Base-by-base conservation (phyloP, 2,329 filamentous ascomycete genomes). In the Zymoseptoria ardabiliae region DNA sequence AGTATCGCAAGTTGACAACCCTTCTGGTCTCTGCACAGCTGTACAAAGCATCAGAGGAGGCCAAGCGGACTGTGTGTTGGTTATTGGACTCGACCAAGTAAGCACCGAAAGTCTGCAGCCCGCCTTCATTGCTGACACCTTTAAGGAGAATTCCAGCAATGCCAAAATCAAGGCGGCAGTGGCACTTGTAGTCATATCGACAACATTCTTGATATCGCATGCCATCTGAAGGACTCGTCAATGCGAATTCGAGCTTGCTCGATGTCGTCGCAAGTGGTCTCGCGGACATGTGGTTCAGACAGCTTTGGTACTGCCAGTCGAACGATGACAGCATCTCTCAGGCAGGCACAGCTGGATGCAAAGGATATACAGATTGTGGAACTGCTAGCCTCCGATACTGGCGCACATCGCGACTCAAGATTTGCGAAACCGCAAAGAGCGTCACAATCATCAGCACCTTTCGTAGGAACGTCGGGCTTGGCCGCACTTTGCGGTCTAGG, bases 211-310 rank as follows among this genome's bases (percentile, higher is more conserved):
- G 25, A 66, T 57, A 11, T 65, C 67, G 1, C 67, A 68, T 56
- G 65, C 65, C 45, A 68, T 53, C 54, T 70, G 20, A 69, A 62
- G 54, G 67, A 70, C 57, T 59, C 58, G 3, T 62, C 68, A 19
- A 57, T 66, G 49, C 41, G 58, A 28, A 60, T 70, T 28, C 53
- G 35, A 25, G 67, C 61, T 35, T 62, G 30, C 53, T 53, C 58
- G 11, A 22, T 66, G 9, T 28, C 57, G 17, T 58, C 54, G 28
- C 58, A 52, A 11, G 50, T 63, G 13, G 55, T 61, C 13, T 61
- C 62, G 17, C 56, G 57, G 54, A 56, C 61, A 41, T 23, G 54
- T 25, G 50, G 59, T 4, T 11, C 50, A 23, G 10, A 21, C 9
- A 20, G 22, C 5, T 21, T 3, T 51, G 50, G 5, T 19, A 21